A percentile compares a stretch with the other conserved stretches of the same genome.
phyloP scores from a whole-genome alignment of 1,139 yeast species.

The Kurtzmaniella quercitrusa region DNA sequence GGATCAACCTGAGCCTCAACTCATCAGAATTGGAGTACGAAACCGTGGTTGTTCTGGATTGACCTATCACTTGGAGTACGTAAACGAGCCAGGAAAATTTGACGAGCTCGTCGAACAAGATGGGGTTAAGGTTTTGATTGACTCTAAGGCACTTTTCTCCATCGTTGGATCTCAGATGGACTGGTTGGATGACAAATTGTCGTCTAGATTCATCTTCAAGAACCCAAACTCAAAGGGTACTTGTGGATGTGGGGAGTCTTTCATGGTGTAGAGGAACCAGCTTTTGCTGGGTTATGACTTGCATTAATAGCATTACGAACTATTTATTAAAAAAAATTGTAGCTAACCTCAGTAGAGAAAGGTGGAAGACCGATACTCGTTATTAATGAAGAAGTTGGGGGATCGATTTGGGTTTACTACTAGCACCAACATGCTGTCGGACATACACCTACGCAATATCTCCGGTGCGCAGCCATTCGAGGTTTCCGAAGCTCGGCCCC shows the following conservation, averaged over 20 bases:
- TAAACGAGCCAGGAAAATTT: constrained; percentile 82
- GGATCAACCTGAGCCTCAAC: constrained; percentile 80
- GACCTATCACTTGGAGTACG: constrained; percentile 88
- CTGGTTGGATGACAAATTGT: constrained; percentile 90
- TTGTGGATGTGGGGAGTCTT: constrained; percentile 98
- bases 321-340: not conserved
- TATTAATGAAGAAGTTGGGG: too few species aligned
- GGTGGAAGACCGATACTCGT: too few species aligned
- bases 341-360: not conserved
- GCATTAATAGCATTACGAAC: not conserved
- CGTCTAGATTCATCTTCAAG: constrained; percentile 83
- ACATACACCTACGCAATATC: too few species aligned
- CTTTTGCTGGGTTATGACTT: not conserved
- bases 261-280: constrained; percentile 63
- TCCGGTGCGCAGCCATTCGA: too few species aligned
- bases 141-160: constrained; percentile 91
- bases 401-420: too few species aligned
- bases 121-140: constrained; percentile 88
- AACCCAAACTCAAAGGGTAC: constrained; percentile 97
- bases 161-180: constrained; percentile 98
- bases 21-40: constrained; percentile 89
- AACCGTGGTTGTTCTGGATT: constrained; percentile 97
- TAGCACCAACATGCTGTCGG: too few species aligned
- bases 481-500: too few species aligned
- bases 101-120: constrained; percentile 92